Base-by-base conservation (phyloP, 164 flowering plant genomes). In the Tetrastigma voinierianum region DNA sequence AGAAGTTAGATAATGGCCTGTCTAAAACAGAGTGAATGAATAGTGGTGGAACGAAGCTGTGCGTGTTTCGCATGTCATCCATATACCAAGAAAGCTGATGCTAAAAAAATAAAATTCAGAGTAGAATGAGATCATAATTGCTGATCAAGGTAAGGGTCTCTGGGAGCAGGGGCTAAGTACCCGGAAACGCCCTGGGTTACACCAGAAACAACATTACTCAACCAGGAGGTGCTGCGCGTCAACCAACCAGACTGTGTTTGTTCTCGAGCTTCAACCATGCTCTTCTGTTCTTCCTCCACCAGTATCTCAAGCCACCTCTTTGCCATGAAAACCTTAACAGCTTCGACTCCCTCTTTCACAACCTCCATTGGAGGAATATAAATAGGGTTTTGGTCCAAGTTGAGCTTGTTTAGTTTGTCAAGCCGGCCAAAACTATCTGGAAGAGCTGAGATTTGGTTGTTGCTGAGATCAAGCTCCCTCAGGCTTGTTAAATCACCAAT, bases 361-460 rank as follows among this genome's bases (percentile, higher is more conserved):
- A 89, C 63, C 61, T 87, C 93, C 67, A 51, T 4, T 0, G 99
- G 97, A 16, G 99, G 99, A 45, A 85, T 72, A 12, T 71, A 80
- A 17, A 95, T 66, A n/a, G 99, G 97, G 75, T 95, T 95, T 64
- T 86, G 83, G 11, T 90, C 97, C 79, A 95, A 45, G 66, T 92
- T 92, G 56, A 95, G 97, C 70, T 89, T 87, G 49, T 70, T 77
- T 61, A 95, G 70, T 23, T 79, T 90, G 60, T 83, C 86, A 23
- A 95, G 88, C 60, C 88, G 81, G 16, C 97, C 90, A 78, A 95
- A 92, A 45, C 91, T 75, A 69, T 79, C 82, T 0, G 99, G 99
- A 53, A 95, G 89, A 53, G 87, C 85, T 71, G 78, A 86, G 64
- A 92, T 87, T 75, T 92, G 98, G 74, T 92, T 88, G 86, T 92